Conservation (phyloP, 352 stramenopile genomes). For the Globisporangium paroecandrum region DNA sequence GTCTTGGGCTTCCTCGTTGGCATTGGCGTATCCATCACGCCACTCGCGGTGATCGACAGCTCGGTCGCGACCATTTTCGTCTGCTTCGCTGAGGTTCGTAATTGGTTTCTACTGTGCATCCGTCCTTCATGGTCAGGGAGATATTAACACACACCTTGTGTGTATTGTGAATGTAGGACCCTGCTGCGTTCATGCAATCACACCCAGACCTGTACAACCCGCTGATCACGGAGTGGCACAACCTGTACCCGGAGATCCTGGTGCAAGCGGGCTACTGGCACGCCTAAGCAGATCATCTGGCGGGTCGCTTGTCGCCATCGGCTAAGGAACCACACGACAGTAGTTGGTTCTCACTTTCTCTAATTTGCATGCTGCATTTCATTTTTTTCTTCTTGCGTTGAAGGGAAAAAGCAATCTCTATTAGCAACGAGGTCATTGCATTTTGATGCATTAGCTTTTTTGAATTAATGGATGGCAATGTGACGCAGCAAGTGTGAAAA, state of each 20-base stretch:
- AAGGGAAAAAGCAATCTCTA: not conserved
- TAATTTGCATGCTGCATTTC: not conserved
- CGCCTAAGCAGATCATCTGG: slow-evolving; percentile 23
- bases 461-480: not conserved
- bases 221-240: slow-evolving; percentile 85
- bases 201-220: slow-evolving; percentile 82
- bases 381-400: not conserved
- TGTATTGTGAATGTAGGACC: slow-evolving; percentile 37
- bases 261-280: slow-evolving; percentile 84
- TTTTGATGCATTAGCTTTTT: not conserved
- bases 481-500: not conserved
- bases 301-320: not conserved
- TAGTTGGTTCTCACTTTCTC: not conserved
- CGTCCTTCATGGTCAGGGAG: not conserved
- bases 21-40: slow-evolving; percentile 83
- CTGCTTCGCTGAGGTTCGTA: slow-evolving; percentile 90
- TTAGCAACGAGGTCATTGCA: not conserved
- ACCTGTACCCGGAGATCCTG: slow-evolving; percentile 87
- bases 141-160: not conserved
- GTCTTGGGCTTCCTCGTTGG: slow-evolving; percentile 89
- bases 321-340: not conserved
- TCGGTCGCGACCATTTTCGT: slow-evolving; percentile 96
- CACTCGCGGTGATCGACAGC: slow-evolving; percentile 91
- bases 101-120: not conserved
- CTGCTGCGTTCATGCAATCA: slow-evolving; percentile 69